Evolutionary conservation across 2,329 filamentous ascomycete genomes (phyloP), one percentile per base, ranked within the genome.

Genomic region (Karstenula rhodostoma): DNA sequence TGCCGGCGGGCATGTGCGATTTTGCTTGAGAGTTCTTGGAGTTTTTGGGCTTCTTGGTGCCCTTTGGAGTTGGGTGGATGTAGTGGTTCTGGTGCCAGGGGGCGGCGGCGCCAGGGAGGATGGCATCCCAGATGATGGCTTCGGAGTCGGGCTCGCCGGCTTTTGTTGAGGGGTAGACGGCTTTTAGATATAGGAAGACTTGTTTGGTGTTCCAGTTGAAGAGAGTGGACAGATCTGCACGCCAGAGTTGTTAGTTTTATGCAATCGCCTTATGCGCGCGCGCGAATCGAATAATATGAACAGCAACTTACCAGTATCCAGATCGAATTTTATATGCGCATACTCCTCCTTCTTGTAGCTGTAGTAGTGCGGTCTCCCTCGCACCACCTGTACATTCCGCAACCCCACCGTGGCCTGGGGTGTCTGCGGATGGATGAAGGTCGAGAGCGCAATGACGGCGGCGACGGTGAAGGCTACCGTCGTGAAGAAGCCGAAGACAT

Each of bases 191-290:
- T 78, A 97, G 89, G 81, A 98, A 99, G 73, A 99, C 83, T 81
- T 98, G 92, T 80, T 99, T 99, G 22, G 96, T 99, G 85, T 99
- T 99, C 95, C 94, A 99, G 75, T 92, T 96, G 86, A 98, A 98
- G 70, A 99, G 91, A 46, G 90, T 90, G 62, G 89, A 90, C 62
- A 99, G 87, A 81, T 99, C 94, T 84, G 64, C 9, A 22, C 10
- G 57, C 19, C 46, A 47, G 23, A 23, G 1, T 23, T 5, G 9
- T 51, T n/a, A 15, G 29, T 22, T 35, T 9, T 8, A 15, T 35
- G 15, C 9, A 44, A 22, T 12, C 42, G 19, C 9, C 23, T 43
- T 29, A 22, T 12, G 35, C 35, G 25, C 23, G 50, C 58, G 8
- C 33, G 10, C n/a, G 17, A 35, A 33, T 19, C 13, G 37, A n/a